Conservation (phyloP, 768 basidiomycete genomes). For the Lentinula guzmanii region DNA sequence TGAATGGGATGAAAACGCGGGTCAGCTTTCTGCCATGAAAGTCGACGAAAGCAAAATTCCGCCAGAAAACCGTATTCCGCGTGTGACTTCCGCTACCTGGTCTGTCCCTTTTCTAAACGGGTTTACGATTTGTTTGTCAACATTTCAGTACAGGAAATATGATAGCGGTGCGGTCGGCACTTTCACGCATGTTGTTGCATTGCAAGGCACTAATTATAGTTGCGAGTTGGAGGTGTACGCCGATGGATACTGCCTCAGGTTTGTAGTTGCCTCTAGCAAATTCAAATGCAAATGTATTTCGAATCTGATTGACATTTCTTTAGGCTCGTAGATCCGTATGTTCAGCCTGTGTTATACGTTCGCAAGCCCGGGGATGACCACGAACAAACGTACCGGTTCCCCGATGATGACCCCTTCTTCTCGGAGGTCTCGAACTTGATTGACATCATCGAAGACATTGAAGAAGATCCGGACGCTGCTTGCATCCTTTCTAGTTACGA, state of each 20-base stretch:
- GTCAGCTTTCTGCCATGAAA: constrained; percentile 70
- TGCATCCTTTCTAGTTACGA: constrained; percentile 82
- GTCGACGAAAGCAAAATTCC: constrained; percentile 84
- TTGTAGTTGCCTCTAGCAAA: constrained; percentile 14
- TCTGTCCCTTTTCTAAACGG: constrained; percentile 22
- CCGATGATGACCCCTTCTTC: constrained; percentile 89
- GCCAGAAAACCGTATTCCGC: constrained; percentile 87
- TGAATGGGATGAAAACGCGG: constrained; percentile 89
- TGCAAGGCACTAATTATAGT: constrained; percentile 91
- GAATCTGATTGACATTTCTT: background rate
- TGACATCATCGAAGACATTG: constrained; percentile 85
- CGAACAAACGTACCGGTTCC: constrained; percentile 66
- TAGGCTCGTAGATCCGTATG: constrained; percentile 90
- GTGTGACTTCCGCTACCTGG: constrained; percentile 92
- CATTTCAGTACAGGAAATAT: constrained; percentile 69
- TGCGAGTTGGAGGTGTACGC: constrained; percentile 93
- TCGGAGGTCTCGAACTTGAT: constrained; percentile 88
- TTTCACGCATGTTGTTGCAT: constrained; percentile 83
- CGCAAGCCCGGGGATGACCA: constrained; percentile 79
- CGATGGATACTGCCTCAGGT: constrained; percentile 89
- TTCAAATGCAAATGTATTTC: background rate
- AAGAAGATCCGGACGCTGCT: constrained; percentile 75
- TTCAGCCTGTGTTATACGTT: constrained; percentile 81
- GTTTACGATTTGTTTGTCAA: background rate
- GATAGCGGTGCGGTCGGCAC: constrained; percentile 90